Evolutionary conservation across 2,329 filamentous ascomycete genomes (phyloP), one percentile per base, ranked within the genome.

Genomic region (Pseudogymnoascus sp.): DNA sequence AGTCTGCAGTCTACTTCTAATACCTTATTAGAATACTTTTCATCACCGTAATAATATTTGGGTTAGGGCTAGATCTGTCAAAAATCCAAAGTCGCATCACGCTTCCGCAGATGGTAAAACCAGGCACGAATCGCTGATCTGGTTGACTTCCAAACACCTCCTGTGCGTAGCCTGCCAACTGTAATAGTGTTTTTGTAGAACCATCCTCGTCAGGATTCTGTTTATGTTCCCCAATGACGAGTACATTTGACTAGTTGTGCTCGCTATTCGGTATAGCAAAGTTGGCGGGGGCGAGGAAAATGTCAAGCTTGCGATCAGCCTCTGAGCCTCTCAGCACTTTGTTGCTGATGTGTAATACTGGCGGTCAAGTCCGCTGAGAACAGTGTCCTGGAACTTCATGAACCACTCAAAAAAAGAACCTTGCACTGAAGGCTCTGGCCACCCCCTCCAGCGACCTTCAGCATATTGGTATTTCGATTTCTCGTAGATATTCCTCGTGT

Each of bases 11-110:
- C n/a, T n/a, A n/a, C n/a, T n/a, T n/a, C n/a, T n/a, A n/a, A n/a
- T n/a, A n/a, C n/a, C n/a, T n/a, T n/a, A n/a, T n/a, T n/a, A n/a
- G n/a, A n/a, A n/a, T n/a, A n/a, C n/a, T n/a, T n/a, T n/a, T n/a
- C n/a, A n/a, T n/a, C n/a, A n/a, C n/a, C n/a, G n/a, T n/a, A n/a
- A n/a, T n/a, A n/a, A n/a, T n/a, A n/a, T n/a, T n/a, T n/a, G n/a
- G n/a, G n/a, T n/a, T n/a, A n/a, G 62, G 61, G 8, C 72, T 70
- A 48, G 69, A 75, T 64, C 71, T 68, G 63, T 75, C 70, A 61
- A 73, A 74, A 7, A 74, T 66, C 71, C 66, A 75, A 12, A 68
- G 63, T 62, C 71, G 67, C 66, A 74, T 70, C 21, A 72, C 21
- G 17, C 63, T 68, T 63, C 63, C 59, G 58, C 60, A 68, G 25